Conservation (phyloP, 371 early-diverging fungal genomes). For the Thermomucor indicae-seudaticae region DNA sequence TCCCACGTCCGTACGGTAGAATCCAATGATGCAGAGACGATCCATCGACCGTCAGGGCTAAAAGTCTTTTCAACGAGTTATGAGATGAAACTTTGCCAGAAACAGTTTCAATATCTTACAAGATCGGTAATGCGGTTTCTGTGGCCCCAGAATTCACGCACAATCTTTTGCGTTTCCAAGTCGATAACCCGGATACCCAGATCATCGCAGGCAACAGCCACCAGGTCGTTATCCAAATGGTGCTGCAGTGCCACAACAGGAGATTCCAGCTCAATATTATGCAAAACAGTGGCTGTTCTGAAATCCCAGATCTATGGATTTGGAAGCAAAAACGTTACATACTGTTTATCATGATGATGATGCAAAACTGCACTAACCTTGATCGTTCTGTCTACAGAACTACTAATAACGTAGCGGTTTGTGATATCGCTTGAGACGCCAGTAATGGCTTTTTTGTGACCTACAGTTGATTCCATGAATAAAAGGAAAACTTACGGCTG, state of each 20-base stretch:
- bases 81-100: too few species aligned
- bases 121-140: slow-evolving; percentile 82
- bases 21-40: slow-evolving; percentile 83
- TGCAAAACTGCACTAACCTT: slow-evolving; percentile 45
- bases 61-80: slow-evolving; percentile 49
- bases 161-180: slow-evolving; percentile 70
- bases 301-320: slow-evolving; percentile 83
- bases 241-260: slow-evolving; percentile 61
- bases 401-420: slow-evolving; percentile 69
- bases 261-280: slow-evolving; percentile 68
- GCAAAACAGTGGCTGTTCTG: slow-evolving; percentile 51
- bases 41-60: slow-evolving; percentile 91
- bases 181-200: slow-evolving; percentile 83
- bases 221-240: slow-evolving; percentile 71
- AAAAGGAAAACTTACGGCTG: background rate
- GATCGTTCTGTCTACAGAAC: slow-evolving; percentile 78
- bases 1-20: slow-evolving; percentile 93
- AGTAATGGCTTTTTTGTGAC: slow-evolving; percentile 82
- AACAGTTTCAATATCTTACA: slow-evolving; percentile 39
- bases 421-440: slow-evolving; percentile 75
- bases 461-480: slow-evolving; percentile 10
- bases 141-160: slow-evolving; percentile 90
- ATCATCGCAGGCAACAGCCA: slow-evolving; percentile 86
- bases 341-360: background rate
- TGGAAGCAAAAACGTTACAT: too few species aligned